Evolutionary conservation across 352 stramenopile species (phyloP), one percentile per base, ranked within the genome.

Genomic region (Phytophthora brassicae): DNA sequence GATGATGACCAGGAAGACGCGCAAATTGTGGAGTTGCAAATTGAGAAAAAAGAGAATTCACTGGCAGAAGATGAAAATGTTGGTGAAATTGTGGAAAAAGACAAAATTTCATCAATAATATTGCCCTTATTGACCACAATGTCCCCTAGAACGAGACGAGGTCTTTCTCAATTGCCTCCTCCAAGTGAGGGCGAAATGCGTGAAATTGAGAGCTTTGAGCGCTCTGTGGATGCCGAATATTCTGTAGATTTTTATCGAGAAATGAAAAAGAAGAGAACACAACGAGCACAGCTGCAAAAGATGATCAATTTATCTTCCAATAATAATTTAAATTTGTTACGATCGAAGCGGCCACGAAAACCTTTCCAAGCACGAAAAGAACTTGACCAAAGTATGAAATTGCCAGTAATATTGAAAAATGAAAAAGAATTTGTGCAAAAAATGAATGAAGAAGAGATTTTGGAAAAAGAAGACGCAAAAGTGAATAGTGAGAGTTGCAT

Each of bases 91-190:
- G 17, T 51, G 43, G 26, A 53, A 20, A 23, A 39, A 6, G 12
- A n/a, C n/a, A n/a, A n/a, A n/a, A n/a, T 44, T 35, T 9, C 19
- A 6, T 3, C 43, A 8, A 8, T 71, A 4, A 35, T 70, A 8
- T 56, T 86, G 1, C 80, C 80, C 12, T 29, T 88, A 11, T 53
- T 89, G 19, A 76, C 55, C 31, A 84, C 69, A 6, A 67, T 89
- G 17, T 82, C 77, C 1, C 77, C 80, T 14, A 54, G 75, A 47
- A 86, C 74, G n/a, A 70, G 66, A 28, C 62, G 72, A 19, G 65
- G 62, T 5, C 61, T 89, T 11, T 68, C 75, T 5, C 69, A 70
- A 0, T 39, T 89, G 3, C 75, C 80, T 2, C 55, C 75, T 20
- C 66, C 73, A 19, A 74, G 35, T 2, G 31, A 61, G 9, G 60